Conservation (phyloP, 2,329 filamentous ascomycete genomes). For the Exophiala calicioides region DNA sequence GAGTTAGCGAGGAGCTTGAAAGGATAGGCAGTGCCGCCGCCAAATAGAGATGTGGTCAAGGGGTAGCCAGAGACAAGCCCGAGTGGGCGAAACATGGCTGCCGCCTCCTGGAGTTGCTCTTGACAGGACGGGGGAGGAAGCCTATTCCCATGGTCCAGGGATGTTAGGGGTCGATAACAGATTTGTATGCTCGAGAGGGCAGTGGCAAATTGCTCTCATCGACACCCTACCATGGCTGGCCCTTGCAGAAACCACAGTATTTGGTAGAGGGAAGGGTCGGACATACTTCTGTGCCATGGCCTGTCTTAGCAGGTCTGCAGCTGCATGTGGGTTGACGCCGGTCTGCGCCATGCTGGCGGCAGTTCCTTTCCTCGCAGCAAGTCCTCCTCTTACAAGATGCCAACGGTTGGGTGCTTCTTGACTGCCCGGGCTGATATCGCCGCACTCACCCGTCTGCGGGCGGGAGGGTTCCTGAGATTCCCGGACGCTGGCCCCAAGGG, state of each 20-base stretch:
- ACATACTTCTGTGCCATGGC: slow-evolving; percentile 61
- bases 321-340: slow-evolving; percentile 48
- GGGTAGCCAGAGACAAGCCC: slow-evolving; percentile 1
- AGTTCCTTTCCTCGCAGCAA: slow-evolving; percentile 3
- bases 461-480: slow-evolving; percentile 21
- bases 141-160: not conserved
- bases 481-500: slow-evolving; percentile 22
- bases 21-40: not conserved
- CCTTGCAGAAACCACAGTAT: slow-evolving; percentile 14
- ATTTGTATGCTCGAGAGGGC: slow-evolving; percentile 4
- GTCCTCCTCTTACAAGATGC: slow-evolving; percentile 20
- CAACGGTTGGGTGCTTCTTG: slow-evolving; percentile 4
- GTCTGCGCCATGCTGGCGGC: slow-evolving; percentile 31
- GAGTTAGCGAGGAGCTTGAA: slow-evolving; percentile 20
- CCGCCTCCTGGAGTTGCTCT: not conserved
- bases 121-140: not conserved
- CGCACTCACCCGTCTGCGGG: slow-evolving; percentile 21
- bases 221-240: slow-evolving; percentile 4
- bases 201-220: slow-evolving; percentile 3
- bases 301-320: slow-evolving; percentile 60
- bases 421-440: slow-evolving; percentile 7
- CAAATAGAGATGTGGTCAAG: slow-evolving; percentile 12
- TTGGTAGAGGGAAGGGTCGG: slow-evolving; percentile 22
- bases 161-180: not conserved
- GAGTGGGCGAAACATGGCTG: slow-evolving; percentile 8